Evolutionary conservation across 345 rosid genomes (phyloP).

Genomic region (Garcia nutans): DNA sequence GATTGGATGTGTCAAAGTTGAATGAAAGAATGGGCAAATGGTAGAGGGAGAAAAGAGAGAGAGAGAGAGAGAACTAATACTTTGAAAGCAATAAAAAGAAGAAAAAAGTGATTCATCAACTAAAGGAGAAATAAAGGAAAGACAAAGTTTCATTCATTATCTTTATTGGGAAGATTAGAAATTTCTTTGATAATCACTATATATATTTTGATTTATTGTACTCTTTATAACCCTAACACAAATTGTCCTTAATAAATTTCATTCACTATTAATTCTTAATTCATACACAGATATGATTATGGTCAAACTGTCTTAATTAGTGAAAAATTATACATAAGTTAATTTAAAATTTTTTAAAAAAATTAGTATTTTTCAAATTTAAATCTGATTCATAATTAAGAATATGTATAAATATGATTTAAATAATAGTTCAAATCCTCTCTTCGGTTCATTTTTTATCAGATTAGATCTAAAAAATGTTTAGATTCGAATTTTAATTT

Average conservation of each 20-base stretch:
- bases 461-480: too few species aligned
- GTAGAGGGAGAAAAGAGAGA: conserved; percentile 5
- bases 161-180: conserved; percentile 27
- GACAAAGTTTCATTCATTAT: conserved; percentile 3
- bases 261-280: too few species aligned
- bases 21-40: conserved; percentile 5
- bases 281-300: too few species aligned
- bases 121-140: conserved; percentile 11
- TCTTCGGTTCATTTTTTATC: too few species aligned
- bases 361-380: too few species aligned
- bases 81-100: conserved; percentile 24
- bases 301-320: too few species aligned
- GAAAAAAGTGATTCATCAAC: conserved; percentile 25
- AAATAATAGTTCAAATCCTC: too few species aligned
- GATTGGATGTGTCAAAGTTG: conserved; percentile 36
- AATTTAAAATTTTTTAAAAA: too few species aligned
- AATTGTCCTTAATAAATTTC: not conserved
- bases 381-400: too few species aligned
- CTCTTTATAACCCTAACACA: not conserved
- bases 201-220: conserved; percentile 3
- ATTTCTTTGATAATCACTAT: not conserved
- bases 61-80: not conserved
- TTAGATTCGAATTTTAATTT: too few species aligned
- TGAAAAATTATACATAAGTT: too few species aligned
- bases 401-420: too few species aligned